Base-by-base conservation (phyloP, 441 rosid species). In the Pelargonium myrrhifolium region DNA sequence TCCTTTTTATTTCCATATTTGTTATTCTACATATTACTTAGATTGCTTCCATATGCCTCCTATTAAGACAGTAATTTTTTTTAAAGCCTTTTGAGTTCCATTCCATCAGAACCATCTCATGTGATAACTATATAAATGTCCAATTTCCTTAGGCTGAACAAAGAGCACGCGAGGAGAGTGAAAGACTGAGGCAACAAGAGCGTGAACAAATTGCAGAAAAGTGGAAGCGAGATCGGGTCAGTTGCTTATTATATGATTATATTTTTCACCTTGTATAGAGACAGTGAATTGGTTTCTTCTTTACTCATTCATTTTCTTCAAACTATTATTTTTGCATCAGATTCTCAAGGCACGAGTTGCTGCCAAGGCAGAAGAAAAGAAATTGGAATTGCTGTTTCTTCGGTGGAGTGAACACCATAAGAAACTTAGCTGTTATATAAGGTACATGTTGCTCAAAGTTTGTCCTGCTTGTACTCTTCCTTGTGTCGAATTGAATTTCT, bases 321-420 rank as follows among this genome's bases (percentile, higher is more conserved):
- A 64, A 15, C 18, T 51, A 17, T 42, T 35, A n/a, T 26, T 53
- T 0, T 21, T 24, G 12, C n/a, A 9, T 70, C 81, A 93, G 97
- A 86, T 81, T 74, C 97, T 93, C n/a, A 83, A 91, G 72, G 96
- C 98, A 37, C 90, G 98, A 65, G 81, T 93, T 77, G 87, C 94
- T 79, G 94, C 93, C 63, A 93, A 93, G 78, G 93, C 96, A 15
- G 98, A 85, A 79, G 85, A 83, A 74, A 85, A 85, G 78, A 80
- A 83, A 78, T 67, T 85, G 82, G 89, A 83, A 68, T 77, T 85
- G 78, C 79, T 85, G 69, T 85, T 81, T 80, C 80, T 85, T 72
- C 83, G 75, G 67, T 85, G 89, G 89, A 83, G 73, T 76, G 85
- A 93, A 87, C 98, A 90, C 74, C 91, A 87, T 56, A 84, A 78